phyloP scores from a whole-genome alignment of 768 basidiomycete species.

The Lentinus tigrinus region DNA sequence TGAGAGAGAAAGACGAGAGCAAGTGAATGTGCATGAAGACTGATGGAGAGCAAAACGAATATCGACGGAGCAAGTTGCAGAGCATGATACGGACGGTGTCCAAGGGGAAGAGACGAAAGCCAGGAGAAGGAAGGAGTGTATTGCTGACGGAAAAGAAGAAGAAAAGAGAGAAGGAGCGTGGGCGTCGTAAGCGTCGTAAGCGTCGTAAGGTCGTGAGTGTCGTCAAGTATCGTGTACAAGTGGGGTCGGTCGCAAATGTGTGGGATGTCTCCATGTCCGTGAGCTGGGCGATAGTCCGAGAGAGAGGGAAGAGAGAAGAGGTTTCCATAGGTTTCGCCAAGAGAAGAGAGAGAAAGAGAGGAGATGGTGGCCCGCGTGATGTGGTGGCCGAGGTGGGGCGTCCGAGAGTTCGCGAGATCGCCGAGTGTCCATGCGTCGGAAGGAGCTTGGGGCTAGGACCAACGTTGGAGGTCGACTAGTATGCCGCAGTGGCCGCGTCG shows the following conservation, averaged over 20 bases:
- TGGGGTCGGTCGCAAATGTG: background rate
- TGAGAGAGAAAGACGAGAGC: no score
- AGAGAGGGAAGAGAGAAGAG: background rate
- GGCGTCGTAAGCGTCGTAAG: no score
- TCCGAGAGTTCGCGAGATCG: background rate
- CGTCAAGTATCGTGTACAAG: no score
- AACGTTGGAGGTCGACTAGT: no score
- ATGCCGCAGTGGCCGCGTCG: background rate
- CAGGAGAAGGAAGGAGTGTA: background rate
- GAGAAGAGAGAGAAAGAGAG: background rate
- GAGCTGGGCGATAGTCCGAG: background rate
- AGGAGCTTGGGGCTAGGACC: background rate
- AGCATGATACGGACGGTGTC: background rate
- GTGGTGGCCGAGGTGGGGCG: background rate
- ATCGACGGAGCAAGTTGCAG: background rate
- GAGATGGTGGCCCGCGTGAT: background rate
- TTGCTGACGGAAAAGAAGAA: background rate
- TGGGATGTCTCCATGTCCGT: background rate
- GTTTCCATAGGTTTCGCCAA: no score
- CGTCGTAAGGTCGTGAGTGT: no score
- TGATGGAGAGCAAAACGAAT: background rate
- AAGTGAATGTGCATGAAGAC: background rate
- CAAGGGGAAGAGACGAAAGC: background rate
- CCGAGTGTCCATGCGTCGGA: background rate
- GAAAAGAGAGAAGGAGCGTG: background rate